Evolutionary conservation across 805 yeast species (phyloP).

Genomic region (Nakazawaea molendinolei): DNA sequence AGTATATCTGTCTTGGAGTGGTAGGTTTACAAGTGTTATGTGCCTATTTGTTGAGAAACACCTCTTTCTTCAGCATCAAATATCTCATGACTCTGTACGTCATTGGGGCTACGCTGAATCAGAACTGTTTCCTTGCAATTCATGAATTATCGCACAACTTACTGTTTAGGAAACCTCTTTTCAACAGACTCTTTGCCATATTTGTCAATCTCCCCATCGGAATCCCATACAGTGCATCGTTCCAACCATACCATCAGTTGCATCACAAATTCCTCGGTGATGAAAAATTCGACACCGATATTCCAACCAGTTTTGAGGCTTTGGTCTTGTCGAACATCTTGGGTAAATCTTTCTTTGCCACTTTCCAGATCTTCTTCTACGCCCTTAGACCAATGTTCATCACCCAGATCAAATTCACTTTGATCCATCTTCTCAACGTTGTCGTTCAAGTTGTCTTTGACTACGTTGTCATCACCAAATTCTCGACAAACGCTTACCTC

Average conservation of each 20-base stretch:
- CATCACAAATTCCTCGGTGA: conserved; percentile 92
- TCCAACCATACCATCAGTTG: conserved; percentile 85
- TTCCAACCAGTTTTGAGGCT: conserved; percentile 80
- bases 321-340: conserved; percentile 63
- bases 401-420: conserved; percentile 67
- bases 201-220: conserved; percentile 83
- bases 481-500: conserved; percentile 58
- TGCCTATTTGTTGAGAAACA: conserved; percentile 57
- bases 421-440: conserved; percentile 66
- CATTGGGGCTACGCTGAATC: conserved; percentile 82
- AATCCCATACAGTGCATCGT: conserved; percentile 80
- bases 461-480: conserved; percentile 42
- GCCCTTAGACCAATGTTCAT: conserved; percentile 88
- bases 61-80: conserved; percentile 42
- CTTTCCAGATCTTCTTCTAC: conserved; percentile 82
- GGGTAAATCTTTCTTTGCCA: conserved; percentile 87
- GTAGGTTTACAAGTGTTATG: conserved; percentile 59
- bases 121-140: conserved; percentile 78
- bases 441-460: conserved; percentile 56
- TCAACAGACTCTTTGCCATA: conserved; percentile 72
- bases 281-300: conserved; percentile 74
- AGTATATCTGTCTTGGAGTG: conserved; percentile 62
- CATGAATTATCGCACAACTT: conserved; percentile 86
- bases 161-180: conserved; percentile 70
- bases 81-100: conserved; percentile 64